phyloP scores from a whole-genome alignment of 2,329 filamentous ascomycete species.

The Aspergillus phoenicis region DNA sequence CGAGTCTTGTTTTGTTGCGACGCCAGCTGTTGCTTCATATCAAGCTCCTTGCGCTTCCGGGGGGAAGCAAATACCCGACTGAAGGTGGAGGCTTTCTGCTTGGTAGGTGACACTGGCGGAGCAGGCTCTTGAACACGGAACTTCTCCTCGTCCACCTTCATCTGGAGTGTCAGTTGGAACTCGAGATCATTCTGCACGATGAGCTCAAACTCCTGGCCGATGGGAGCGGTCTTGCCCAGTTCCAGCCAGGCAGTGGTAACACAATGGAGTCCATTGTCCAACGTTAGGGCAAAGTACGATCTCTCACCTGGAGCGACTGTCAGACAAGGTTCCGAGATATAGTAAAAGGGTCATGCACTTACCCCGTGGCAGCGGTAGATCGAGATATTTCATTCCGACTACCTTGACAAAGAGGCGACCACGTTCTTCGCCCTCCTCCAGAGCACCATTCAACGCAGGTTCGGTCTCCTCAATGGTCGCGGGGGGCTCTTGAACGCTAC shows the following conservation, averaged over 20 bases:
- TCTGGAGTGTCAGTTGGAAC: conserved; percentile 95
- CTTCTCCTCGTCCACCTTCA: conserved; percentile 83
- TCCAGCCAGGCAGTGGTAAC: conserved; percentile 97
- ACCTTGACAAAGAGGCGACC: conserved; percentile 97
- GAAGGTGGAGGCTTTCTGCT: conserved; percentile 83
- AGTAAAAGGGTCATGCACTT: conserved; percentile 43
- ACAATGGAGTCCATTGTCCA: conserved; percentile 98
- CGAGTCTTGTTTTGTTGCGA: conserved; percentile 72
- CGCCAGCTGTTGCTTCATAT: conserved; percentile 79
- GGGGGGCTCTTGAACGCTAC: conserved; percentile 67
- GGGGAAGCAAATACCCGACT: conserved; percentile 91
- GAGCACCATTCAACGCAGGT: conserved; percentile 57
- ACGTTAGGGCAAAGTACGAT: conserved; percentile 90
- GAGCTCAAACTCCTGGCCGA: conserved; percentile 97
- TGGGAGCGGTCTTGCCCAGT: conserved; percentile 85
- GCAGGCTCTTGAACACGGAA: conserved; percentile 51
- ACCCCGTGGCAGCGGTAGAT: conserved; percentile 88
- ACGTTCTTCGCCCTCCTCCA: conserved; percentile 80
- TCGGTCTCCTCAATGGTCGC: conserved; percentile 72
- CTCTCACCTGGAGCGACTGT: conserved; percentile 67
- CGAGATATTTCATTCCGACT: conserved; percentile 94
- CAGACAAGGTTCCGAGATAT: conserved; percentile 20
- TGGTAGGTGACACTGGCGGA: conserved; percentile 58
- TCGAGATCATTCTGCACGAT: conserved; percentile 97
- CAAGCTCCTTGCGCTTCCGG: conserved; percentile 94